Base-by-base conservation (phyloP, 1,139 yeast species). In the Pichia sp. region DNA sequence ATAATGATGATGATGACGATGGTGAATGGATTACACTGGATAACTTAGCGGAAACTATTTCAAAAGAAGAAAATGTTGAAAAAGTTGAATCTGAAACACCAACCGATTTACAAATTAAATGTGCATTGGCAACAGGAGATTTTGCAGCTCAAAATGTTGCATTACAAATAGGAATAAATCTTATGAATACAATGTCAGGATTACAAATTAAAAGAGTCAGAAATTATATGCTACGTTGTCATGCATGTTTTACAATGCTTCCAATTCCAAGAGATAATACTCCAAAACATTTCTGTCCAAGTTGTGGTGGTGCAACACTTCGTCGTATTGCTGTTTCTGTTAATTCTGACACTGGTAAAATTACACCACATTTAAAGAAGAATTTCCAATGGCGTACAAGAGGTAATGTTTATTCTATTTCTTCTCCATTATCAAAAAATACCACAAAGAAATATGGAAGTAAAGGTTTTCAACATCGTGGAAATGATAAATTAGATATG, bases 1-100 rank as follows among this genome's bases (percentile, higher is more conserved):
- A 70, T 45, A 73, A 76, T 37, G 82, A 72, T 22, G 79, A 71
- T 4, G 83, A 82, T 48, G 94, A 84, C 54, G 96, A 85, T 54
- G 96, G 94, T 24, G 97, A 87, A 42, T 92, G 98, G 98, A 94
- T 92, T 56, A 87, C 96, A 0, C 84, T 92, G 6, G 96, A 86
- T 7, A 90, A 89, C 57, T 65, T 92, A 37, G 71, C 76, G 39
- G 87, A 82, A 55, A 80, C 78, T 45, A 71, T 86, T 60, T 63
- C 79, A 39, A 82, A 81, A 60, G 90, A 85, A 53, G 76, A 73
- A 54, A 68, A 68, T 48, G 65, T 69, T 27, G 61, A 56, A 51
- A 79, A 68, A 42, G 61, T 65, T 20, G 58, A 61, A 25, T 48
- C 52, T 16, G 43, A 49, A 7, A 49, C 51, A 12, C 58, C 67